phyloP scores from a whole-genome alignment of 176 grass and related monocot genomes.

The Oryza longistaminata region DNA sequence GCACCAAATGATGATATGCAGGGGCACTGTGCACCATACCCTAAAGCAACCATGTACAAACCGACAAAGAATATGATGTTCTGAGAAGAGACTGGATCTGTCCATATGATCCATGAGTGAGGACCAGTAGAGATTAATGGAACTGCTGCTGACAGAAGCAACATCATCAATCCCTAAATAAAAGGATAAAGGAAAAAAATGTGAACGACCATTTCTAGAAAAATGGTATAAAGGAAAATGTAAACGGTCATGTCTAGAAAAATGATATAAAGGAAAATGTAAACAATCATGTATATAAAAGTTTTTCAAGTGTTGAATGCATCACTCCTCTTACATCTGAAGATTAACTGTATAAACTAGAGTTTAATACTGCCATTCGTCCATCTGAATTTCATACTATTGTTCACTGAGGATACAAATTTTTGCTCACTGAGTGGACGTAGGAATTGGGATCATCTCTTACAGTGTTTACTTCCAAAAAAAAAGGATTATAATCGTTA shows the following conservation, averaged over 20 bases:
- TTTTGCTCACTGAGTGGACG: background rate
- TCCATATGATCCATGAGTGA: constrained; percentile 36
- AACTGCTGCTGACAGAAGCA: constrained; percentile 68
- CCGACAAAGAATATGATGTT: constrained; percentile 60
- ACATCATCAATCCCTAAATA: constrained; percentile 63
- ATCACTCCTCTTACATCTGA: background rate
- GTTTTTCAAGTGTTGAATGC: background rate
- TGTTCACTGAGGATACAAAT: background rate
- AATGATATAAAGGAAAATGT: background rate
- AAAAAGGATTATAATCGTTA: background rate
- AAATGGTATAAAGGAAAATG: background rate
- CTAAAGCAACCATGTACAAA: constrained; percentile 80
- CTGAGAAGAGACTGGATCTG: constrained; percentile 48
- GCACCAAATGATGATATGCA: constrained; percentile 81
- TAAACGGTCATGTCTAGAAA: background rate
- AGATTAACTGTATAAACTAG: background rate
- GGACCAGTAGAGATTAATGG: constrained; percentile 36
- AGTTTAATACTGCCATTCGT: background rate
- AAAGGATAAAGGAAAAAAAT: background rate
- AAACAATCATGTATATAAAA: background rate
- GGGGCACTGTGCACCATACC: constrained; percentile 63
- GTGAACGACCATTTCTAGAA: background rate
- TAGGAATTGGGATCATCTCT: background rate
- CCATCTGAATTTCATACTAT: constrained; percentile 18
- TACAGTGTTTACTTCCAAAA: background rate